Conservation (phyloP, 768 basidiomycete species). For the Clitopilus passeckerianus region DNA sequence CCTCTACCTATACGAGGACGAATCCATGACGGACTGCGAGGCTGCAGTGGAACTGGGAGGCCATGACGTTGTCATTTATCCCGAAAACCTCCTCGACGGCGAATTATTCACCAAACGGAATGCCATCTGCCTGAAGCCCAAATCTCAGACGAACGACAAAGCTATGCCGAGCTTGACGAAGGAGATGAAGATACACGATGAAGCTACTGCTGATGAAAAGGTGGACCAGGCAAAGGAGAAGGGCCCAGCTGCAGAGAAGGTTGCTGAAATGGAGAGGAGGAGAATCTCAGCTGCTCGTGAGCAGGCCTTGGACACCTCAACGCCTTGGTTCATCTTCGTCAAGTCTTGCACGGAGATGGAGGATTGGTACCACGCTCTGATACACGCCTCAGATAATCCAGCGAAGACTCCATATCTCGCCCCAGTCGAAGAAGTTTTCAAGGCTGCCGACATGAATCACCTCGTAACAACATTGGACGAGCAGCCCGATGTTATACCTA, state of each 20-base stretch:
- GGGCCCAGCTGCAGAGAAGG: conserved; percentile 15
- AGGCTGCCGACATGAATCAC: conserved; percentile 71
- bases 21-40: conserved; percentile 84
- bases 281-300: conserved; percentile 39
- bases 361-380: conserved; percentile 87
- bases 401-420: conserved; percentile 55
- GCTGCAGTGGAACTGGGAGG: conserved; percentile 83
- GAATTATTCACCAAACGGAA: conserved; percentile 91
- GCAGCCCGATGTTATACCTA: conserved; percentile 93
- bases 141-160: conserved; percentile 24
- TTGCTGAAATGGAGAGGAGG: conserved; percentile 31
- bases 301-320: conserved; percentile 44
- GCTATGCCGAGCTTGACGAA: conserved; percentile 45
- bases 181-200: conserved; percentile 41
- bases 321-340: conserved; percentile 93
- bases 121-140: conserved; percentile 73
- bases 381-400: conserved; percentile 68
- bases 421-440: conserved; percentile 64
- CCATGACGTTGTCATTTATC: conserved; percentile 73
- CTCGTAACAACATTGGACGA: conserved; percentile 85
- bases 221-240: conserved; percentile 31
- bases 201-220: conserved; percentile 22
- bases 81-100: conserved; percentile 73
- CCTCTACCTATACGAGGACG: conserved; percentile 91
- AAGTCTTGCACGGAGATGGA: conserved; percentile 91